Evolutionary conservation across 306 rosid genomes (phyloP).

Genomic region (Adenanthera pavonina): DNA sequence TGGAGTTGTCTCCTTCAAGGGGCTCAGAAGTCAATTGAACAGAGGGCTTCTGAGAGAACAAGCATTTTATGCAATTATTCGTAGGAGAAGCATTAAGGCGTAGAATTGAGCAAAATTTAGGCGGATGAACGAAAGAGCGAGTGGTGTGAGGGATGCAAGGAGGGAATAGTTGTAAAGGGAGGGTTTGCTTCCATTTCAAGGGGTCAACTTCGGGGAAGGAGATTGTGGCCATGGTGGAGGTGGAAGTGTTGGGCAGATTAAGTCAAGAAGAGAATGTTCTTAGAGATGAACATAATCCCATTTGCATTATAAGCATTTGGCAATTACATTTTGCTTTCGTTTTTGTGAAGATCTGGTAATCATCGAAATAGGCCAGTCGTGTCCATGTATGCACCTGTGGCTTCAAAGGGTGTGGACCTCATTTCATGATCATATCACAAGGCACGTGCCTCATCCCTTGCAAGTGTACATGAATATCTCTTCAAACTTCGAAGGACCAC

Average conservation of each 20-base stretch:
- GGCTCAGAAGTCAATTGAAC: neutral
- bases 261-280: neutral
- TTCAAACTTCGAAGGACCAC: no score
- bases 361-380: neutral
- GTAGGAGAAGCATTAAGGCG: conserved; percentile 8
- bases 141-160: conserved; percentile 19
- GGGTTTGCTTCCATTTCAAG: conserved; percentile 51
- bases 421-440: neutral
- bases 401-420: neutral
- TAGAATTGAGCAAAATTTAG: conserved; percentile 28
- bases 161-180: conserved; percentile 38
- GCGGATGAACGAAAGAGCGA: conserved; percentile 24
- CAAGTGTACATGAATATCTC: neutral
- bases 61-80: conserved; percentile 42
- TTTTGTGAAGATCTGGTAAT: neutral
- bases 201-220: conserved; percentile 58
- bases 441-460: conserved; percentile 27
- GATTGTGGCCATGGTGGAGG: conserved; percentile 47
- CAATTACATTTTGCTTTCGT: neutral
- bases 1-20: neutral
- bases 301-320: neutral
- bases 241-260: neutral
- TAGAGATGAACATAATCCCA: neutral
- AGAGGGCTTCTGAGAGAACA: conserved; percentile 26
- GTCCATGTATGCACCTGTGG: neutral